phyloP scores from a whole-genome alignment of 163 green algal species.

The Prototheca wickerhamii region DNA sequence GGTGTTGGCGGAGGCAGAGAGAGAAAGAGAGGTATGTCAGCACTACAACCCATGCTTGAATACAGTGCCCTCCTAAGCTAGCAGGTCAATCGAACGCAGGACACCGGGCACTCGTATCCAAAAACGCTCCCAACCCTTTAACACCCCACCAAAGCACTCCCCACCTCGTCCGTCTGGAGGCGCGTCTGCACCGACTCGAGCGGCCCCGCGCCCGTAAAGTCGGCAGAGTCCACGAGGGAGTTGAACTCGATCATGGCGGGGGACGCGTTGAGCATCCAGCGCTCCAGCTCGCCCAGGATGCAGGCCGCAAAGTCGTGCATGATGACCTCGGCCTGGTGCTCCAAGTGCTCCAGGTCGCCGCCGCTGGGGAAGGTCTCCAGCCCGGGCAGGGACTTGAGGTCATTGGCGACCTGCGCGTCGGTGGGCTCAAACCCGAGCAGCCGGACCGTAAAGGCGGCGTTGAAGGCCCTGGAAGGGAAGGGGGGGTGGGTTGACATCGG shows the following conservation, averaged over 20 bases:
- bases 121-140: no score
- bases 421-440: slow-evolving; percentile 65
- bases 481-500: not conserved
- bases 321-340: slow-evolving; percentile 65
- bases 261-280: slow-evolving; percentile 46
- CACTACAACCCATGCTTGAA: no score
- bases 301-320: slow-evolving; percentile 76
- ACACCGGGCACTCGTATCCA: no score
- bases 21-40: no score
- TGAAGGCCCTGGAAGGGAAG: slow-evolving; percentile 30
- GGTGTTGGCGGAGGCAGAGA: not conserved
- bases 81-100: no score
- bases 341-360: slow-evolving; percentile 40
- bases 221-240: slow-evolving; percentile 30
- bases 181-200: slow-evolving; percentile 54
- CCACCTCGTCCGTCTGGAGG: slow-evolving; percentile 40
- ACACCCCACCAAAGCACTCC: not conserved
- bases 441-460: slow-evolving; percentile 47
- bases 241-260: slow-evolving; percentile 46
- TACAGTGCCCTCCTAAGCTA: no score
- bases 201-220: slow-evolving; percentile 48
- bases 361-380: slow-evolving; percentile 39
- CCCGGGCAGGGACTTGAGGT: not conserved
- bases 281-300: slow-evolving; percentile 58
- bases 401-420: slow-evolving; percentile 35